These are phyloP conservation scores for Stevia rebaudiana DNA, from an alignment of 140 eudicot genomes.

Conservation along the genomic window DNA sequence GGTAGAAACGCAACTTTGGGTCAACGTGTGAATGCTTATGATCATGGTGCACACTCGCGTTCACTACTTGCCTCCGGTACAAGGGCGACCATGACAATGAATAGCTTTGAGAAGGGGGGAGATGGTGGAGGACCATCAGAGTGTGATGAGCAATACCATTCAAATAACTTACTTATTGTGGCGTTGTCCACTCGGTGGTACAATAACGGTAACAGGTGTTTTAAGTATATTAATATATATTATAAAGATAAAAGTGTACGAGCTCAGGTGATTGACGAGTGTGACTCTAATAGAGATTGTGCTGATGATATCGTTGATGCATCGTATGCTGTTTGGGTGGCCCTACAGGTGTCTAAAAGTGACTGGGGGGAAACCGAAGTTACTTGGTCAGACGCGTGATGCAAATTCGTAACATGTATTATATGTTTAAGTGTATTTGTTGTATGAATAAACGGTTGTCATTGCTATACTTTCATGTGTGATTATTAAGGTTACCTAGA, in stretches of 20 bases:
- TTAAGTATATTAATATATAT: slow-evolving; percentile 22
- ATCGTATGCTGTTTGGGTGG: too few species aligned
- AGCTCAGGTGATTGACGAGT: slow-evolving; percentile 68
- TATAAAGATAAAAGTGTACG: slow-evolving; percentile 46
- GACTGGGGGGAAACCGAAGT: slow-evolving; percentile 44
- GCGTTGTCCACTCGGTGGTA: slow-evolving; percentile 73
- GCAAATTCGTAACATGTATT: too few species aligned
- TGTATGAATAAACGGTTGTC: too few species aligned
- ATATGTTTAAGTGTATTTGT: too few species aligned
- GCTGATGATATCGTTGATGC: slow-evolving; percentile 62
- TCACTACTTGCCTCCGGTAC: slow-evolving; percentile 21
- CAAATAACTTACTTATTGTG: slow-evolving; percentile 44
- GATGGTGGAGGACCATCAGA: slow-evolving; percentile 71
- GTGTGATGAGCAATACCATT: slow-evolving; percentile 54
- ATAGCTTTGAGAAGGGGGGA: slow-evolving; percentile 53
- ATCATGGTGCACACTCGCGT: too few species aligned
- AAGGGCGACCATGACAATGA: slow-evolving; percentile 49
- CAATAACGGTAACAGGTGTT: slow-evolving; percentile 38
- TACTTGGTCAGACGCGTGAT: slow-evolving; percentile 54
- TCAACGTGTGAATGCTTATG: too few species aligned
- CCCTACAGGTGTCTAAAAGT: slow-evolving; percentile 39
- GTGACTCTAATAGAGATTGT: slow-evolving; percentile 64
- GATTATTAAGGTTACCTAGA: too few species aligned
- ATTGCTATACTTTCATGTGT: too few species aligned
- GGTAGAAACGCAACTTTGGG: too few species aligned